Percentiles rank a stretch among this genome's conserved stretches.
phyloP scores from a whole-genome alignment of 495 filamentous ascomycete species.

The Trichocladium antarcticum region DNA sequence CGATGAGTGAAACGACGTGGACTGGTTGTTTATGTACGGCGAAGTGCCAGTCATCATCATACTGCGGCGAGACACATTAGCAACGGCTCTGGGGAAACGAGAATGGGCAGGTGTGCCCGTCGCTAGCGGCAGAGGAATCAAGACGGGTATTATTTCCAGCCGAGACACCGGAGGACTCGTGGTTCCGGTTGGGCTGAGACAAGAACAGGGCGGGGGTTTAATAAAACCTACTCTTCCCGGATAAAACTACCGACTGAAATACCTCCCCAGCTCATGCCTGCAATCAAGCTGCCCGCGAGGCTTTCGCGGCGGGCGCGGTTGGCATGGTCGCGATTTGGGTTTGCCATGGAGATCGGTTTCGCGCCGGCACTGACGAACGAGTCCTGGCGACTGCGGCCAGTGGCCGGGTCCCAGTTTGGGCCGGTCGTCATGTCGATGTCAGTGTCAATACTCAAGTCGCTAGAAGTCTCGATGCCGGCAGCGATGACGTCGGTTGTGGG shows the following conservation, averaged over 20 bases:
- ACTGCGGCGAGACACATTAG: conserved; percentile 35
- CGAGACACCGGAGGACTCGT: conserved; percentile 8
- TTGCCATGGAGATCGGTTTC: conserved; percentile 75
- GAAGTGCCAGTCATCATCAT: conserved; percentile 96
- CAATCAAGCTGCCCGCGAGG: conserved; percentile 74
- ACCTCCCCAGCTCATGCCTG: conserved; percentile 96
- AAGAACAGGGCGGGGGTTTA: conserved; percentile 1
- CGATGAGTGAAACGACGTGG: conserved; percentile 91
- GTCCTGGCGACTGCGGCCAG: conserved; percentile 51
- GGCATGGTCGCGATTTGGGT: conserved; percentile 57
- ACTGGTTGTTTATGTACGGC: conserved; percentile 70
- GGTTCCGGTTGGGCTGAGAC: conserved; percentile 2
- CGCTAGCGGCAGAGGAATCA: conserved; percentile 4
- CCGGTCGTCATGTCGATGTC: conserved; percentile 51
- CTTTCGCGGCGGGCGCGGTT: conserved; percentile 65
- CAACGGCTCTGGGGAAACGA: conserved; percentile 18
- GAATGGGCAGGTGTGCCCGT: conserved; percentile 5
- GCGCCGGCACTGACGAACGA: conserved; percentile 70
- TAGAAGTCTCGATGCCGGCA: neutral
- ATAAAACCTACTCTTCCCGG: conserved; percentile 80
- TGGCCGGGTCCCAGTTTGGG: conserved; percentile 45
- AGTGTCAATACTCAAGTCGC: conserved; percentile 13
- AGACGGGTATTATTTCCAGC: conserved; percentile 7
- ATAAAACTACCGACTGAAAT: conserved; percentile 94
- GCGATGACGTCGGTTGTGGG: conserved; percentile 9